Evolutionary conservation across 2,329 filamentous ascomycete species (phyloP), one percentile per base, ranked within the genome.

Genomic region (Trichophyton equinum): DNA sequence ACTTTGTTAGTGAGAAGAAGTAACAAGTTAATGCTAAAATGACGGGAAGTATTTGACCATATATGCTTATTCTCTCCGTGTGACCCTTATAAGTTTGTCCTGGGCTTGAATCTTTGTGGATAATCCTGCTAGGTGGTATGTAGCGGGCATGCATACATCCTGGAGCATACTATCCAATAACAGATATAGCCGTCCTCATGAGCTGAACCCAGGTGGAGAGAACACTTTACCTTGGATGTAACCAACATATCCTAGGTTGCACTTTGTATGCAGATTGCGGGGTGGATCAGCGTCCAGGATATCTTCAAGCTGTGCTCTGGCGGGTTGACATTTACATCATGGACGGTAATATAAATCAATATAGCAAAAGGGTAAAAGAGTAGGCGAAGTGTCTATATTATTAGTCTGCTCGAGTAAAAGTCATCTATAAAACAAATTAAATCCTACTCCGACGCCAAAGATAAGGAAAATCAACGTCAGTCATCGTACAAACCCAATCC

Each of bases 401-500:
- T 33, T 33, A 55, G 38, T 18, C 3, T 55, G 25, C 27, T 18
- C 9, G 15, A 4, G 15, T 6, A 55, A 55, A 36, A 33, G 18
- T 2, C 27, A 13, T 18, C 33, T 18, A 9, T 18, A 27, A 33
- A 55, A 36, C 22, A 33, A 4, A 36, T 36, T 55, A 55, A 20
- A 6, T 8, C 27, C 18, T 55, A n/a, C 60, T 33, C 27, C 22
- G 49, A 46, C 15, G 30, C 67, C 68, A 68, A 22, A 68, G 60
- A 25, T 60, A 22, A 49, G 65, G 66, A 38, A 64, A 58, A 13
- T 60, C 57, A 18, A 62, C 55, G 46, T 69, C 64, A 55, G 68
- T 63, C 27, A 70, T 57, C 46, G 68, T 66, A 58, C 68, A 69
- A 49, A 69, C 62, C 69, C 69, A 70, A 44, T 63, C 64, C 58